Conservation (phyloP, 2,329 filamentous ascomycete genomes). For the Calonectria pteridis region DNA sequence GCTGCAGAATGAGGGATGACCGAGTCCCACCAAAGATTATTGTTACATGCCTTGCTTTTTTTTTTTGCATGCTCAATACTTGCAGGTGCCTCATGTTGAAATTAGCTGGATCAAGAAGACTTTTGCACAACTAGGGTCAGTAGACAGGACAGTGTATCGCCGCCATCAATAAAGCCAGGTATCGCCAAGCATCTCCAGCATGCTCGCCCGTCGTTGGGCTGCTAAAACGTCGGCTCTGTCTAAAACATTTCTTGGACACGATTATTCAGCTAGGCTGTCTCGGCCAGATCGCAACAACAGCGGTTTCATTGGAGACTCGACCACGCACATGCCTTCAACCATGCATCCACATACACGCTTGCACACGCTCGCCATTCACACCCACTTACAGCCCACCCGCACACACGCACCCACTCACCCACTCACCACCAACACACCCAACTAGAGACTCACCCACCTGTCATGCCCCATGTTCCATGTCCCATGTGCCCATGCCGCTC, state of each 20-base stretch:
- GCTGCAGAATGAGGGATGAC: neutral
- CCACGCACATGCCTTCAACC: neutral
- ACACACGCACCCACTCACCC: neutral
- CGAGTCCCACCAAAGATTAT: neutral
- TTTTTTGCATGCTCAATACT: neutral
- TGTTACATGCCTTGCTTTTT: neutral
- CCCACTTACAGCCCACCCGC: neutral
- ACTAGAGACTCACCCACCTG: conserved; percentile 8
- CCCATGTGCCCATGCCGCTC: neutral
- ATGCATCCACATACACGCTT: neutral
- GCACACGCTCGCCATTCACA: neutral
- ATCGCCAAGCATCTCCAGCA: neutral
- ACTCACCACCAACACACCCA: conserved; percentile 1
- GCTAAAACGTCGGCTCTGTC: neutral
- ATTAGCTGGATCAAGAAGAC: neutral
- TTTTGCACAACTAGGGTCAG: neutral
- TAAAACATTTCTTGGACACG: neutral
- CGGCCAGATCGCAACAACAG: neutral
- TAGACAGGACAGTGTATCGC: neutral
- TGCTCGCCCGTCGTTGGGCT: neutral
- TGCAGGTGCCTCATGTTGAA: neutral
- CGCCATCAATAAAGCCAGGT: neutral
- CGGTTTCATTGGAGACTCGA: neutral
- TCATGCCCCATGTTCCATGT: conserved; percentile 2
- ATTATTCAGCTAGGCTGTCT: conserved; percentile 1